These are phyloP conservation scores for Tolypocladium amazonense DNA, from an alignment of 2,329 filamentous ascomycete genomes.

Conservation along the genomic window DNA sequence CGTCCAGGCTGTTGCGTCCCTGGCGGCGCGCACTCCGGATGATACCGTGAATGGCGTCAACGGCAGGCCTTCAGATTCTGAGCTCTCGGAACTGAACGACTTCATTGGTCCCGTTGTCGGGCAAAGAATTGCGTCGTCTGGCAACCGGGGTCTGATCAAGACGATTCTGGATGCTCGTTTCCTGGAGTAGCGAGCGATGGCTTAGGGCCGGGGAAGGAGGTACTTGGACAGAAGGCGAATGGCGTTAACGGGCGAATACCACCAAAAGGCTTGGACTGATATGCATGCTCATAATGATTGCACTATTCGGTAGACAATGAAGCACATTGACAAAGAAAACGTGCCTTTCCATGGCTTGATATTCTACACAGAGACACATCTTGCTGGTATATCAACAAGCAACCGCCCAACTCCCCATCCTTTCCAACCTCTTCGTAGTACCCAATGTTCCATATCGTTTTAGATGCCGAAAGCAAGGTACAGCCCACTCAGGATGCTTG, in stretches of 20 bases:
- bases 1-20: slow-evolving; percentile 38
- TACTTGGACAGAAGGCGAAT: slow-evolving; percentile 9
- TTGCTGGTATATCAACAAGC: neutral
- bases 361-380: neutral
- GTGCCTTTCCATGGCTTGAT: neutral
- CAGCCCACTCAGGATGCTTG: slow-evolving; percentile 29
- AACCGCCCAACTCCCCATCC: neutral
- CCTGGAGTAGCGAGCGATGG: slow-evolving; percentile 23
- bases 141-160: slow-evolving; percentile 36
- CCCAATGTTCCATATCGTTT: slow-evolving; percentile 2
- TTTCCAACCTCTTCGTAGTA: neutral
- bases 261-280: neutral
- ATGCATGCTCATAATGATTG: neutral
- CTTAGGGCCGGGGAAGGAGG: neutral
- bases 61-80: slow-evolving; percentile 22
- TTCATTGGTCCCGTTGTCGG: slow-evolving; percentile 46
- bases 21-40: slow-evolving; percentile 23
- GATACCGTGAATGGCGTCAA: slow-evolving; percentile 27
- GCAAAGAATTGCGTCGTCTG: slow-evolving; percentile 32
- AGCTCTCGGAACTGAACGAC: slow-evolving; percentile 36
- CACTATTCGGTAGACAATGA: neutral
- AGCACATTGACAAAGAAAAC: neutral
- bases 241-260: slow-evolving; percentile 12
- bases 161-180: slow-evolving; percentile 44
- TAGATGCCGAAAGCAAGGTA: slow-evolving; percentile 40